Evolutionary conservation across 2,329 filamentous ascomycete species (phyloP).

Genomic region (Penicillium sp.): DNA sequence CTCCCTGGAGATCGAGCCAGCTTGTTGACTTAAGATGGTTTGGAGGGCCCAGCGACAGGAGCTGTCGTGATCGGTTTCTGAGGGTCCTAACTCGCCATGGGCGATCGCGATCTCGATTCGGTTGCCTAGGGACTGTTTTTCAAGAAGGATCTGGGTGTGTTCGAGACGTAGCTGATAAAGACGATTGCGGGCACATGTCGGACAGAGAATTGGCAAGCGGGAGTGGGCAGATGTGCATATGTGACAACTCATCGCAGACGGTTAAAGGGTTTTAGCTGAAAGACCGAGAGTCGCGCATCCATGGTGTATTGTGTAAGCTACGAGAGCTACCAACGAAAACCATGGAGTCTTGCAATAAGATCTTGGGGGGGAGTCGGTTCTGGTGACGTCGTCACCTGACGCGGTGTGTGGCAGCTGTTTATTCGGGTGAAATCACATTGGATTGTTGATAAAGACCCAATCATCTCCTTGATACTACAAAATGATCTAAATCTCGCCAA

Average conservation of each 20-base stretch:
- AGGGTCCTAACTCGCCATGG: neutral
- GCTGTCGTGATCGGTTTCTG: slow-evolving; percentile 5
- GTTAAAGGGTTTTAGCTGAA: slow-evolving; percentile 9
- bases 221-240: slow-evolving; percentile 60
- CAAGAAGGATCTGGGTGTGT: slow-evolving; percentile 60
- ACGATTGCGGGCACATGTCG: slow-evolving; percentile 67
- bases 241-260: slow-evolving; percentile 64
- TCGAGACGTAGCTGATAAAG: slow-evolving; percentile 67
- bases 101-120: slow-evolving; percentile 46
- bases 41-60: slow-evolving; percentile 31
- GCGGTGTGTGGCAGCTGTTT: neutral
- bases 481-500: neutral
- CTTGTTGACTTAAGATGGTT: slow-evolving; percentile 30
- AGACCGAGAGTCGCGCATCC: slow-evolving; percentile 21
- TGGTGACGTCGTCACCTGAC: slow-evolving; percentile 27
- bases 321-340: slow-evolving; percentile 18
- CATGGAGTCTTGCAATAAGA: slow-evolving; percentile 2
- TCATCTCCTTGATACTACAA: neutral
- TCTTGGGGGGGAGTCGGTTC: slow-evolving; percentile 1
- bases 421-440: neutral
- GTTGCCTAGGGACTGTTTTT: slow-evolving; percentile 55
- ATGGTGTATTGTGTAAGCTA: slow-evolving; percentile 24
- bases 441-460: neutral
- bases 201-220: slow-evolving; percentile 66
- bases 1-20: slow-evolving; percentile 32